Base-by-base conservation (phyloP, 2,329 filamentous ascomycete genomes). In the Zasmidium angulare region DNA sequence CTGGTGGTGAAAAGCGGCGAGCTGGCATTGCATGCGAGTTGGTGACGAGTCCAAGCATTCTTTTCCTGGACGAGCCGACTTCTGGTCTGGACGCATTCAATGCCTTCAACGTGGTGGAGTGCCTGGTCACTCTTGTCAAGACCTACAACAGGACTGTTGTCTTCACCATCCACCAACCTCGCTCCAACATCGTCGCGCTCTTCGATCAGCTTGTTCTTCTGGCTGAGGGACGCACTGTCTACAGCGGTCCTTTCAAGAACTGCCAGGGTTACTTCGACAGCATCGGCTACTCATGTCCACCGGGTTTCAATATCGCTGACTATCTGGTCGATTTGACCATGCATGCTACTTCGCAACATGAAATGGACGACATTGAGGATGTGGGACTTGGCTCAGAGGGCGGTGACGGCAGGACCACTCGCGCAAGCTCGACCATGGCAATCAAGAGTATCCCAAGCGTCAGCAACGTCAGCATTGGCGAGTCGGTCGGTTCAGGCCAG, bases 261-360 rank as follows among this genome's bases (percentile, higher is more conserved):
- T 99, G 95, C 72, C 95, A 99, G 74, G 81, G 85, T 20, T 99
- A 97, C 73, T 99, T 99, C 69, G 91, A 97, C 71, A 84, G 86
- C 50, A 88, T 96, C 62, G 96, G 95, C 47, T 99, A 97, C 74
- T 82, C 89, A 51, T 99, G 96, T 71, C 95, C 95, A 11, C 89
- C 93, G 22, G 96, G 96, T 1, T 99, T 98, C 83, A 99, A 99
- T 71, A 98, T 99, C 75, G 95, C 95, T 2, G 95, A 99, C 74
- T 99, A 97, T 71, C 84, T 99, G 3, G 93, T 99, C 26, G 95
- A 99, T 73, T 82, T 99, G 46, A 98, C 95, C 0, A 98, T 99
- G 93, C 95, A 99, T 73, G 93, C 92, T 22, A 86, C 90, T 59
- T 81, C 82, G 54, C 79, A 82, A 14, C 78, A 76, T 40, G 80